Percentiles rank a stretch among this genome's conserved stretches.
Evolutionary conservation across 2,329 filamentous ascomycete genomes (phyloP).

Genomic region (Conoideocrella luteorostrata): DNA sequence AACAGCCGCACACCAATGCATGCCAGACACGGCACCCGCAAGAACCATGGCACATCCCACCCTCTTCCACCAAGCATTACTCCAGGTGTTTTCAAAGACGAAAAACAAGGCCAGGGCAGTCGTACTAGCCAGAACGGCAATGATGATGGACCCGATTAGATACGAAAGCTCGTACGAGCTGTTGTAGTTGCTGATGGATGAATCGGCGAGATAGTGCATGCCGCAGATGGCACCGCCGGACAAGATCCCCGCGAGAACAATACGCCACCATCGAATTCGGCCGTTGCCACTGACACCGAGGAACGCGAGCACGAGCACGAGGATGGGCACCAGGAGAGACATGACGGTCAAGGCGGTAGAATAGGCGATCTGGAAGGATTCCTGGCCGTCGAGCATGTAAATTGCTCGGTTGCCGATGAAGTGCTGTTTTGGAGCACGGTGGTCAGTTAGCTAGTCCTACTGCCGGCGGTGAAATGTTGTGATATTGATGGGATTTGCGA

Average conservation of each 20-base stretch:
- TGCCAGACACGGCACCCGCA: conserved; percentile 70
- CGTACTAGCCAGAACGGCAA: conserved; percentile 65
- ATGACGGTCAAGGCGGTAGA: conserved; percentile 62
- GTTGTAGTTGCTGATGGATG: conserved; percentile 69
- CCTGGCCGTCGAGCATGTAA: conserved; percentile 55
- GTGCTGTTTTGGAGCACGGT: conserved; percentile 2
- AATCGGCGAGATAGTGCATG: conserved; percentile 81
- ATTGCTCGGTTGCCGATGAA: conserved; percentile 74
- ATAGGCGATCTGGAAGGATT: conserved; percentile 65
- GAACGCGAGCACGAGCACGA: conserved; percentile 69
- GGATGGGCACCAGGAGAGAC: conserved; percentile 71
- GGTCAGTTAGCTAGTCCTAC: background rate
- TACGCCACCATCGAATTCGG: conserved; percentile 48
- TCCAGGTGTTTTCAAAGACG: conserved; percentile 67
- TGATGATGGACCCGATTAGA: conserved; percentile 61
- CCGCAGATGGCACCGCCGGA: conserved; percentile 72
- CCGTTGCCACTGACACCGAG: conserved; percentile 57
- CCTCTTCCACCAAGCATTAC: conserved; percentile 70
- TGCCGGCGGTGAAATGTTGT: background rate
- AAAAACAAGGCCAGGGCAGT: conserved; percentile 70
- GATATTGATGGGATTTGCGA: background rate
- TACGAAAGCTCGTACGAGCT: conserved; percentile 53
- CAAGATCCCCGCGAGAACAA: conserved; percentile 56
- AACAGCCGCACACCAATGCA: conserved; percentile 75
- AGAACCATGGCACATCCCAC: conserved; percentile 59